Evolutionary conservation across 2,329 filamentous ascomycete species (phyloP), one percentile per base, ranked within the genome.

Genomic region (Cladophialophora exuberans): DNA sequence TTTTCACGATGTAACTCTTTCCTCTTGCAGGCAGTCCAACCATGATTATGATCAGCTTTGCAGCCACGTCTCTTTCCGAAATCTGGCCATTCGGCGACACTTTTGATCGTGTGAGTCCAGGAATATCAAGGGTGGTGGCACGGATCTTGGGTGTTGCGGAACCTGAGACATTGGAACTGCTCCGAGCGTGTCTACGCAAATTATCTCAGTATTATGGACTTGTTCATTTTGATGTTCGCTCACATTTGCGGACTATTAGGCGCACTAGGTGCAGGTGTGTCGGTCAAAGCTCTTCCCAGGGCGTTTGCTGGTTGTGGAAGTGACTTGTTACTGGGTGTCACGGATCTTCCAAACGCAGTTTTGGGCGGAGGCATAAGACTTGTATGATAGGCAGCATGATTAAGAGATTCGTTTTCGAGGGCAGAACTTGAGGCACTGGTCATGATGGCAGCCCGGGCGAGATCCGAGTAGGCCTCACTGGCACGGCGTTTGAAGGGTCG

Each of bases 1-100:
- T 99, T 79, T 97, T 97, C 59, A 94, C 97, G 67, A 99, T 96
- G 74, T 99, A 99, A 52, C 92, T 97, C 76, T 99, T 99, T 69
- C 94, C 94, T 66, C 94, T 82, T 7, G 94, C 94, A 2, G 94
- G 94, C 65, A 99, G 77, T 61, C 94, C 94, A 57, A 99, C 94
- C 94, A 99, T 99, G 70, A 99, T 86, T 66, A 99, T 96, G 69
- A 97, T 90, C 59, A 99, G 80, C 79, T 99, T 99, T 35, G 94
- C 89, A 45, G 92, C 94, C 45, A 99, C 89, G 80, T 99, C 94
- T 67, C 93, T 83, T 69, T 93, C 86, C 52, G 94, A 88, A 65
- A 99, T 99, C 66, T 90, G 86, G 63, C 94, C 94, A 72, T 99
- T 94, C 6, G 94, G 94, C 1, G 94, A 99, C 44, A 96, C 90